These are phyloP conservation scores for Talaromyces liani DNA, from an alignment of 495 filamentous ascomycete species.

Conservation along the genomic window DNA sequence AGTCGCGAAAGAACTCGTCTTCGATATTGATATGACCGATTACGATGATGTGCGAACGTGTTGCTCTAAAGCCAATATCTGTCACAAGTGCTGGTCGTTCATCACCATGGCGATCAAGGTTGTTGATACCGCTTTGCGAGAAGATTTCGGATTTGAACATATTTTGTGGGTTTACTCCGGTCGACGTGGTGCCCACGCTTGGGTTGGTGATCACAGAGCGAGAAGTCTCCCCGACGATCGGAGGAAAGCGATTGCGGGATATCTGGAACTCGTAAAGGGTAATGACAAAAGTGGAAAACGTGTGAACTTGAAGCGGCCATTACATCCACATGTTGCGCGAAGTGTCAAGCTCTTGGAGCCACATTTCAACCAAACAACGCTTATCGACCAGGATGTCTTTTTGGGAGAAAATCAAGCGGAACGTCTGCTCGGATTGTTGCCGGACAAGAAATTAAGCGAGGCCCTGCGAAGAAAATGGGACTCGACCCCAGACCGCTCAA, in stretches of 20 bases:
- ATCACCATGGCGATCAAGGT: conserved; percentile 97
- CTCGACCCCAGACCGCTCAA: conserved; percentile 65
- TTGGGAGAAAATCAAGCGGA: conserved; percentile 55
- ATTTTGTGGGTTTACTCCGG: conserved; percentile 98
- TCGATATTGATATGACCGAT: conserved; percentile 98
- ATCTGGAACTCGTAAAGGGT: conserved; percentile 80
- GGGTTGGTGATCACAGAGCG: conserved; percentile 92
- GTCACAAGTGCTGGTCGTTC: conserved; percentile 90
- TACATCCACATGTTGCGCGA: conserved; percentile 85
- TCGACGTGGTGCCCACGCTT: conserved; percentile 91
- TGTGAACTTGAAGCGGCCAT: conserved; percentile 74
- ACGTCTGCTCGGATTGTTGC: conserved; percentile 69
- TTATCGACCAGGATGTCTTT: conserved; percentile 85
- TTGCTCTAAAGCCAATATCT: conserved; percentile 89
- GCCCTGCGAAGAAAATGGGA: conserved; percentile 86
- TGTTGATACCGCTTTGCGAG: conserved; percentile 72
- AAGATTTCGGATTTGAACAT: conserved; percentile 94
- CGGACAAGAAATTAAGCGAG: conserved; percentile 64
- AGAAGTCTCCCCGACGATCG: conserved; percentile 76
- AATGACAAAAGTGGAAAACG: conserved; percentile 79
- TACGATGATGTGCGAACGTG: conserved; percentile 96
- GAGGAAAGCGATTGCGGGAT: conserved; percentile 73
- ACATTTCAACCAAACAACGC: conserved; percentile 73
- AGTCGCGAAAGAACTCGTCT: conserved; percentile 84
- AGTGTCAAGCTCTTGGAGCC: conserved; percentile 74